A percentile compares a stretch with the other conserved stretches of the same genome.
These are phyloP conservation scores for Solanum rostratum DNA, from an alignment of 257 asterid species.

Conservation along the genomic window DNA sequence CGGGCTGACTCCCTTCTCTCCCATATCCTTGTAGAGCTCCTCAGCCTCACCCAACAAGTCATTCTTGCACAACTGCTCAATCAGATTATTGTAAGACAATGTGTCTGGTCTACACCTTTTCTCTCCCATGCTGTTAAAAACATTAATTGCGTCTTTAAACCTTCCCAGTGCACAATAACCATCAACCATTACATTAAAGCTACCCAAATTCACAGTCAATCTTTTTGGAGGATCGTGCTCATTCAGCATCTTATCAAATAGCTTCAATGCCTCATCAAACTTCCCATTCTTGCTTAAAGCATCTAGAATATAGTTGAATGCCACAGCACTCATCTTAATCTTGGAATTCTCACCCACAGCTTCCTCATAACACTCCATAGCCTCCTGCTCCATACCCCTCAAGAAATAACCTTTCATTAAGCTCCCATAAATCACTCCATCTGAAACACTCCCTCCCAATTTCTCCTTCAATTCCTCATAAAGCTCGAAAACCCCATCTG, in stretches of 20 bases:
- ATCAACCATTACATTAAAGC: conserved; percentile 70
- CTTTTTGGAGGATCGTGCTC: conserved; percentile 75
- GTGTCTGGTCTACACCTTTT: conserved; percentile 76
- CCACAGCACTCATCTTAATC: conserved; percentile 56
- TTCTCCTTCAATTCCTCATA: conserved; percentile 80
- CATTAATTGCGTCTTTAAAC: conserved; percentile 55
- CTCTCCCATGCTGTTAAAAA: conserved; percentile 69
- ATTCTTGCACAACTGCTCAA: conserved; percentile 71
- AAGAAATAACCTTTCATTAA: conserved; percentile 85
- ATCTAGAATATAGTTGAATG: conserved; percentile 61
- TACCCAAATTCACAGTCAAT: conserved; percentile 73
- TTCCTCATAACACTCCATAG: conserved; percentile 58
- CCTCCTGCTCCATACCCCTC: conserved; percentile 78
- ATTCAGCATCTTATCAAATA: conserved; percentile 69
- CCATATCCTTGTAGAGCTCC: conserved; percentile 69
- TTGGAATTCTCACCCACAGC: conserved; percentile 45
- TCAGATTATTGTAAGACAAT: conserved; percentile 60
- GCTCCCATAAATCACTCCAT: conserved; percentile 74
- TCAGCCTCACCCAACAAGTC: conserved; percentile 59
- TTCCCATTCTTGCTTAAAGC: conserved; percentile 77
- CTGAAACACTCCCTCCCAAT: conserved; percentile 41
- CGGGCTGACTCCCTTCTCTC: conserved; percentile 48
- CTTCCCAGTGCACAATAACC: conserved; percentile 66
- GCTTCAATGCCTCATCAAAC: conserved; percentile 67
- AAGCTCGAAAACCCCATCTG: conserved; percentile 53